phyloP scores from a whole-genome alignment of 2,329 filamentous ascomycete genomes.

The Sclerotinia trifoliorum region DNA sequence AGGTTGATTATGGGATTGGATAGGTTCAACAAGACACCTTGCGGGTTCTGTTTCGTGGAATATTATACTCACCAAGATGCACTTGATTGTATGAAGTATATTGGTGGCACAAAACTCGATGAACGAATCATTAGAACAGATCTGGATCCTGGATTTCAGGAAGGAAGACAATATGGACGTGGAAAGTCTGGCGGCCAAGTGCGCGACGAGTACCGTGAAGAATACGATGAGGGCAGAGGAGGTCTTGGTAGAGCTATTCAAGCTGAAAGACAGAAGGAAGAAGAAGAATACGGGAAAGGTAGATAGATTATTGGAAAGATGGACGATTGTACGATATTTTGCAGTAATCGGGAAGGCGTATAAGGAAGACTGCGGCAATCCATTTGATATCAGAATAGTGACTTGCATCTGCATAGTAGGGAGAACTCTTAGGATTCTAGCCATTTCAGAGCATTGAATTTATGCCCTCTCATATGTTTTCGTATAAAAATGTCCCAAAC shows the following conservation, averaged over 20 bases:
- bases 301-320: conserved; percentile 43
- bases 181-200: conserved; percentile 97
- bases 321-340: conserved; percentile 26
- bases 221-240: conserved; percentile 92
- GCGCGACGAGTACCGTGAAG: conserved; percentile 94
- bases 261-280: conserved; percentile 57
- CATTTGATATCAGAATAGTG: conserved; percentile 15
- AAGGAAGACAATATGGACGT: conserved; percentile 92
- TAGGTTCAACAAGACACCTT: conserved; percentile 94
- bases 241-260: conserved; percentile 79
- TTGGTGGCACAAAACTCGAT: conserved; percentile 96
- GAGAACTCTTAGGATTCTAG: conserved; percentile 27
- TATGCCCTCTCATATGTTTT: conserved; percentile 23
- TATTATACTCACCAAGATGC: conserved; percentile 98
- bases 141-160: conserved; percentile 90
- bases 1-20: conserved; percentile 97
- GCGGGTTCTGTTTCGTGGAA: conserved; percentile 99
- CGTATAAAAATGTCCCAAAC: conserved; percentile 34
- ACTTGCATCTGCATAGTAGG: conserved; percentile 18
- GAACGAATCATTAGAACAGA: conserved; percentile 96
- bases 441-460: conserved; percentile 19
- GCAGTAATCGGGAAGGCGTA: conserved; percentile 6
- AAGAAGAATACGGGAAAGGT: conserved; percentile 58
- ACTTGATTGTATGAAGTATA: conserved; percentile 97
- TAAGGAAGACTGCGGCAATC: conserved; percentile 19